A percentile compares a stretch with the other conserved stretches of the same genome.
phyloP scores from a whole-genome alignment of 1,139 yeast genomes.

The Taphrina flavorubra region DNA sequence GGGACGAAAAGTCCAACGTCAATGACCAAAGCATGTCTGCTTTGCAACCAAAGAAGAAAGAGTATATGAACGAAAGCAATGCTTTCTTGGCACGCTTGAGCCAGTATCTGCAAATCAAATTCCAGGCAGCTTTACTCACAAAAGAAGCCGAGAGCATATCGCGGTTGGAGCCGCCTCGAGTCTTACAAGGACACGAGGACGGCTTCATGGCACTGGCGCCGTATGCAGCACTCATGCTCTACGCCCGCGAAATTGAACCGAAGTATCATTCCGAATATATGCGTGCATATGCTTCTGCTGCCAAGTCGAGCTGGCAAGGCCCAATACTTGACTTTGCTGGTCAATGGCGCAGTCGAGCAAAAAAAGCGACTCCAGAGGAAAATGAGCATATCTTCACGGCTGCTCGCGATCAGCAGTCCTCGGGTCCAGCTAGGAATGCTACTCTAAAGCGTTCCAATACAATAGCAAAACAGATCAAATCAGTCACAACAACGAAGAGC shows the following conservation, averaged over 20 bases:
- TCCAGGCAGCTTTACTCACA: conserved; percentile 39
- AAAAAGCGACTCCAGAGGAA: conserved; percentile 43
- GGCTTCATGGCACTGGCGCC: conserved; percentile 36
- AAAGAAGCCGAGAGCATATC: conserved; percentile 17
- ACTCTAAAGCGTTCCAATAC: conserved; percentile 49
- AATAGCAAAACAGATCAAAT: conserved; percentile 32
- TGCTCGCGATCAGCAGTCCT: conserved; percentile 39
- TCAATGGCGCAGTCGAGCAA: conserved; percentile 49
- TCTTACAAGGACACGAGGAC: conserved; percentile 34
- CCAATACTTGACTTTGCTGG: conserved; percentile 50
- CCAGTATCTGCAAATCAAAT: conserved; percentile 40
- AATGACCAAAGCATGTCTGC: conserved; percentile 55
- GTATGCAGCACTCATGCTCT: conserved; percentile 68
- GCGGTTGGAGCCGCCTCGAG: conserved; percentile 23
- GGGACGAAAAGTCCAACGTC: conserved; percentile 27
- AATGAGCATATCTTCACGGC: conserved; percentile 46
- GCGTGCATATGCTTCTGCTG: conserved; percentile 48
- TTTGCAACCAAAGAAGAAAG: conserved; percentile 45
- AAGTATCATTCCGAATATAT: conserved; percentile 56
- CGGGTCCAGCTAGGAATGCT: conserved; percentile 35
- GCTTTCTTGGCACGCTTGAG: conserved; percentile 39
- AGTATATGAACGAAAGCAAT: conserved; percentile 36
- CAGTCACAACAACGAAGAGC: conserved; percentile 45
- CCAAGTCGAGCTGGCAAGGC: conserved; percentile 48
- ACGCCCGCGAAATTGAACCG: conserved; percentile 63